phyloP scores from a whole-genome alignment of 306 rosid genomes.

The Herpetospermum pedunculosum region DNA sequence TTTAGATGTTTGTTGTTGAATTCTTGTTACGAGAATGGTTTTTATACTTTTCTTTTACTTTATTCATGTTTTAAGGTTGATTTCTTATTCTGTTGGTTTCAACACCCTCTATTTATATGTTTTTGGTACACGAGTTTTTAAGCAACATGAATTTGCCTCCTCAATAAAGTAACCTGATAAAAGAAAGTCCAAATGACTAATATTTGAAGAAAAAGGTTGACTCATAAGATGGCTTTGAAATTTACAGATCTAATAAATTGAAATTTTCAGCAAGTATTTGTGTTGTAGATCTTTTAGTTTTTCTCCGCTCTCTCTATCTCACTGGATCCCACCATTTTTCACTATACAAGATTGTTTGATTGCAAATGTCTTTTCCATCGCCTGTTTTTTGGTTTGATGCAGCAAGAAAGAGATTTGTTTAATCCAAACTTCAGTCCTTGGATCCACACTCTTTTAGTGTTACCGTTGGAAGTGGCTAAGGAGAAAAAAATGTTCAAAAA shows the following conservation, averaged over 20 bases:
- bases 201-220: neutral
- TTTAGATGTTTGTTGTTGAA: neutral
- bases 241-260: neutral
- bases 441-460: constrained; percentile 50
- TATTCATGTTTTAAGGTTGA: too few species aligned
- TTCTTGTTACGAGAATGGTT: neutral
- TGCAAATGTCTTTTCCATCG: too few species aligned
- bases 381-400: constrained; percentile 26
- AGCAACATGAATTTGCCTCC: too few species aligned
- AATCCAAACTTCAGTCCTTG: constrained; percentile 60
- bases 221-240: neutral
- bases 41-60: too few species aligned
- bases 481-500: constrained; percentile 63
- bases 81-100: neutral
- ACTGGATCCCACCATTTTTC: too few species aligned
- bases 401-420: constrained; percentile 82
- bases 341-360: too few species aligned
- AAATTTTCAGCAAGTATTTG: neutral
- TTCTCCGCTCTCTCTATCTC: too few species aligned
- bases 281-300: too few species aligned
- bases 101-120: too few species aligned
- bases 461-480: constrained; percentile 57
- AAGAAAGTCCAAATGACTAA: neutral
- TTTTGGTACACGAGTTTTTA: neutral
- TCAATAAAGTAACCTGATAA: neutral